A percentile compares a stretch with the other conserved stretches of the same genome.
These are phyloP conservation scores for Pythium sp. DNA, from an alignment of 352 stramenopile species.

Conservation along the genomic window DNA sequence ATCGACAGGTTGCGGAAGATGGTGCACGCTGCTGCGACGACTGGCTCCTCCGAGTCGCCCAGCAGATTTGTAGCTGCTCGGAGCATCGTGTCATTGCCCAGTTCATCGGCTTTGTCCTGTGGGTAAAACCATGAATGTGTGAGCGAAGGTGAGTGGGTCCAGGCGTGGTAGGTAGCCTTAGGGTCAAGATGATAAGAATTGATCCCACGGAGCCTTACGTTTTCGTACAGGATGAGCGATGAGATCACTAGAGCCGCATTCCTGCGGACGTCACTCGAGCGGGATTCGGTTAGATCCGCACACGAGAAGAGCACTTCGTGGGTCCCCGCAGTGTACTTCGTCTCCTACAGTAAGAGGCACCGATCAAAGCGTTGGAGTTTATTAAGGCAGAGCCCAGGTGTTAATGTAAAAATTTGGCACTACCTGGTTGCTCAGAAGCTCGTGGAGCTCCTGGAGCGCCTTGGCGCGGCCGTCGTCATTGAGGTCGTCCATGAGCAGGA, in stretches of 20 bases:
- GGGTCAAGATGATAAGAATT: not conserved
- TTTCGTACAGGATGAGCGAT: conserved; percentile 54
- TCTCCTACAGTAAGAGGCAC: conserved; percentile 22
- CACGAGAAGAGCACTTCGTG: conserved; percentile 57
- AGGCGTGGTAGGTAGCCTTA: not conserved
- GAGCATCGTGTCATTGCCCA: conserved; percentile 54
- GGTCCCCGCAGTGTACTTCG: conserved; percentile 46
- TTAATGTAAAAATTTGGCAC: not conserved
- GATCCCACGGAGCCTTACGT: conserved; percentile 19
- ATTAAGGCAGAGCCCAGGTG: not conserved
- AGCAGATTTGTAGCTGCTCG: conserved; percentile 40
- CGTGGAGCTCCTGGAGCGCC: conserved; percentile 44
- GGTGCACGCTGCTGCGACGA: conserved; percentile 40
- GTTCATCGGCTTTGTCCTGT: conserved; percentile 36
- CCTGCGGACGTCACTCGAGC: conserved; percentile 35
- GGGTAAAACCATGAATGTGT: not conserved
- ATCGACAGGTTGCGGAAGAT: conserved; percentile 61
- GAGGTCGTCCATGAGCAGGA: conserved; percentile 56
- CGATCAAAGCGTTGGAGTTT: not conserved
- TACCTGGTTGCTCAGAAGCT: conserved; percentile 52
- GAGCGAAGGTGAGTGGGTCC: not conserved
- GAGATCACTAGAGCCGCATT: conserved; percentile 47
- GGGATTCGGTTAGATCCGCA: conserved; percentile 42
- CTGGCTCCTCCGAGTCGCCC: conserved; percentile 37
- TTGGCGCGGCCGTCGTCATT: conserved; percentile 45